Conservation (phyloP, 192 early-diverging fungal genomes). For the Oehlia diaphana region DNA sequence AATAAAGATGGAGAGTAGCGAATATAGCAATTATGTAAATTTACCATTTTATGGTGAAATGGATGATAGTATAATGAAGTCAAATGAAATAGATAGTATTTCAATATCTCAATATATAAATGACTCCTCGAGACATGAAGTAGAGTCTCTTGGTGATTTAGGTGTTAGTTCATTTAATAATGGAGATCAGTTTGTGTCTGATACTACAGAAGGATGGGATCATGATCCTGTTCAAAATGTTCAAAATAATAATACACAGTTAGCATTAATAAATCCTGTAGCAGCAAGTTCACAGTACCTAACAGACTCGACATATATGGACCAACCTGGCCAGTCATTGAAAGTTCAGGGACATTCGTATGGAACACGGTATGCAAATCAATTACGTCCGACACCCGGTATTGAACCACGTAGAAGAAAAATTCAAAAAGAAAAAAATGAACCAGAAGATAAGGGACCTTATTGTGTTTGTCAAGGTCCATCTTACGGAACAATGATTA, state of each 20-base stretch:
- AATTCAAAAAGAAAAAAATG: constrained; percentile 3
- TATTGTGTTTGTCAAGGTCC: constrained; percentile 13
- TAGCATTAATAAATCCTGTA: neutral
- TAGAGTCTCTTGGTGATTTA: neutral
- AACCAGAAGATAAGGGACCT: neutral
- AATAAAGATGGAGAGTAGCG: constrained; percentile 1
- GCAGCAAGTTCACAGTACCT: constrained; percentile 2
- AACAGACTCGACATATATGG: neutral
- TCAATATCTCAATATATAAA: constrained; percentile 15
- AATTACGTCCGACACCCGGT: neutral
- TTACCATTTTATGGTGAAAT: constrained; percentile 4
- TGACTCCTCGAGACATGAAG: constrained; percentile 2
- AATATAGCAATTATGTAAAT: constrained; percentile 10
- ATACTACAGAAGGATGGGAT: constrained; percentile 2
- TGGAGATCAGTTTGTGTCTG: neutral
- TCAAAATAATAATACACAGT: constrained; percentile 7
- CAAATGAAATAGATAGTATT: neutral
- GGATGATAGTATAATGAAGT: neutral
- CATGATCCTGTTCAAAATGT: constrained; percentile 5
- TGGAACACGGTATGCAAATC: constrained; percentile 11
- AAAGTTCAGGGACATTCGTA: constrained; percentile 7
- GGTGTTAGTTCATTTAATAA: neutral
- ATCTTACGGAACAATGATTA: constrained; percentile 3
- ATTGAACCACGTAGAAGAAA: constrained; percentile 1
- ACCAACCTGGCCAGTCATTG: neutral